Base-by-base conservation (phyloP, 2,329 filamentous ascomycete genomes). In the Aspergillus oerlinghausenensis region DNA sequence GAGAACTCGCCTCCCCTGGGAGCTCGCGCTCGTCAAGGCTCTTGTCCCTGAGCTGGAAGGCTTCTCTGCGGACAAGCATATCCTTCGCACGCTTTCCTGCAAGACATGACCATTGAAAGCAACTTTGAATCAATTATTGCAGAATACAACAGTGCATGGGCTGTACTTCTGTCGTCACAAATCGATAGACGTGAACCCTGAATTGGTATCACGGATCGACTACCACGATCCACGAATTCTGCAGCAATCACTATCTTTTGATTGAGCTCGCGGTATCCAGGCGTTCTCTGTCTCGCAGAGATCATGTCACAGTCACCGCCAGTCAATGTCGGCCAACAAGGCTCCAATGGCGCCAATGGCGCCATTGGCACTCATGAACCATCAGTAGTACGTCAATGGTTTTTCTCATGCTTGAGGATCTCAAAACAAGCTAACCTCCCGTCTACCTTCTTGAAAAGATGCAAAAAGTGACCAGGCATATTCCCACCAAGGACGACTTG, bases 401-500 rank as follows among this genome's bases (percentile, higher is more conserved):
- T 7, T 10, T 11, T 23, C 43, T 26, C 3, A 26, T 21, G 23
- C 10, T 21, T 45, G n/a, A 19, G 21, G 21, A 23, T 4, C n/a
- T 25, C 11, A 26, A 7, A 19, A 54, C 10, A 55, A 49, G 28
- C 59, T 59, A 38, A 25, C 54, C 28, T 10, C 26, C 17, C 28
- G 21, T 47, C 17, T 26, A n/a, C 14, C n/a, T 25, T 52, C 3
- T 23, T 52, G 49, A 38, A 21, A 26, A 58, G 57, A 55, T 45
- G 52, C 52, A 54, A 55, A 47, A 52, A 25, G 14, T 58, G 50
- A 63, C 63, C 25, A 58, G 57, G 28, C 62, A 55, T 32, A 55
- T 59, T 7, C 65, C 65, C n/a, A 63, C 61, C 7, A 67, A 66
- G 48, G 54, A 57, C 32, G 50, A 60, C 29, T 10, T 59, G 19